phyloP scores from a whole-genome alignment of 768 basidiomycete genomes.

The Boletus subcaerulescens region DNA sequence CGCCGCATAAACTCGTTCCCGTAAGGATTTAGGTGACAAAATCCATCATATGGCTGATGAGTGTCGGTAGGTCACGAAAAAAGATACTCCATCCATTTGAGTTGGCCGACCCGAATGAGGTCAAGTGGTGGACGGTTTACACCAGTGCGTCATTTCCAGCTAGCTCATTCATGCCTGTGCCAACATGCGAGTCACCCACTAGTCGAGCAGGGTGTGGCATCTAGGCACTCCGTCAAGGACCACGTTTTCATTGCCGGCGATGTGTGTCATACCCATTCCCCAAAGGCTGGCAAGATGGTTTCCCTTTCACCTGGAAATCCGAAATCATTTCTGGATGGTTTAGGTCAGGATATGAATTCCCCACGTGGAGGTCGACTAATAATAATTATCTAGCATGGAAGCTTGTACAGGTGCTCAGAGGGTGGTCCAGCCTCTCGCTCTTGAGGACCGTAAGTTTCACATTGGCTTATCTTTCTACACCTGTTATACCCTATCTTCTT shows the following conservation, averaged over 20 bases:
- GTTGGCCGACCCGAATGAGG: constrained; percentile 42
- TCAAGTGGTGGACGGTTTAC: constrained; percentile 75
- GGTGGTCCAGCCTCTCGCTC: constrained; percentile 36
- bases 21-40: constrained; percentile 31
- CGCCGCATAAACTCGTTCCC: constrained; percentile 49
- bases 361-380: constrained; percentile 47
- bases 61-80: constrained; percentile 44
- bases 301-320: neutral
- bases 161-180: neutral
- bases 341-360: constrained; percentile 69
- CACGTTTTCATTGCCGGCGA: constrained; percentile 77
- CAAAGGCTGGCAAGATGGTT: constrained; percentile 50
- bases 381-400: constrained; percentile 47
- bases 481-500: neutral
- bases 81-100: constrained; percentile 56
- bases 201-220: constrained; percentile 76
- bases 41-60: neutral
- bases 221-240: constrained; percentile 53
- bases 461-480: neutral
- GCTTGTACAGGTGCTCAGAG: constrained; percentile 41
- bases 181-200: neutral
- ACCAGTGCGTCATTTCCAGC: constrained; percentile 43
- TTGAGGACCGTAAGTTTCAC: constrained; percentile 37
- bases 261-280: constrained; percentile 68
- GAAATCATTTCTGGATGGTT: neutral